Evolutionary conservation across 306 rosid species (phyloP).

Genomic region (Canavalia ensiformis): DNA sequence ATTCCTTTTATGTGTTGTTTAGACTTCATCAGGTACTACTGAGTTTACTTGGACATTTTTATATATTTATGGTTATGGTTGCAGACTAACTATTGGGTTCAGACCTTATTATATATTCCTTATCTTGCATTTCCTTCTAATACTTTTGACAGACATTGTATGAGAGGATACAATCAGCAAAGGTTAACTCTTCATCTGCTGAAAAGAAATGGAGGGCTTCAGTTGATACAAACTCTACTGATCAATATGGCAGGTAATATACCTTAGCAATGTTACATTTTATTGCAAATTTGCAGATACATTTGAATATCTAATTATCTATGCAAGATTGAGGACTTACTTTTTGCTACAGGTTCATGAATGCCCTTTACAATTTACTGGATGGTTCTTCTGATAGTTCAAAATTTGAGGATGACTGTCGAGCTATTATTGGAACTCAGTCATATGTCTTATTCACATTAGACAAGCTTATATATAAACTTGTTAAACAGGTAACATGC

Average conservation of each 20-base stretch:
- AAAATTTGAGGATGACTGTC: slow-evolving; percentile 98
- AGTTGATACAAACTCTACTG: slow-evolving; percentile 70
- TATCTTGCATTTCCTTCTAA: slow-evolving; percentile 39
- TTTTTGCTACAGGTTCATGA: slow-evolving; percentile 79
- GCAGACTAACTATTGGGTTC: slow-evolving; percentile 23
- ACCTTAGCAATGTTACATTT: slow-evolving; percentile 33
- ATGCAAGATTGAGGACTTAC: slow-evolving; percentile 38
- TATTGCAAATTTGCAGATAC: slow-evolving; percentile 35
- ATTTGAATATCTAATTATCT: slow-evolving; percentile 16
- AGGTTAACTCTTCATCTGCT: slow-evolving; percentile 87
- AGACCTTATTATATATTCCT: slow-evolving; percentile 12
- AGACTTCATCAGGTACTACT: slow-evolving; percentile 93
- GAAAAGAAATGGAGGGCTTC: slow-evolving; percentile 94
- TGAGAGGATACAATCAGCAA: slow-evolving; percentile 93
- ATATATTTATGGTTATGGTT: slow-evolving; percentile 12
- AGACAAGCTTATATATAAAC: slow-evolving; percentile 95
- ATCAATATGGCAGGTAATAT: slow-evolving; percentile 83
- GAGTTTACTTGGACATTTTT: slow-evolving; percentile 34
- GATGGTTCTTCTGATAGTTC: slow-evolving; percentile 97
- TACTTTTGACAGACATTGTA: slow-evolving; percentile 75
- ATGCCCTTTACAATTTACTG: slow-evolving; percentile 90
- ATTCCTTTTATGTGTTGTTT: slow-evolving; percentile 91
- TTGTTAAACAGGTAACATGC: slow-evolving; percentile 87
- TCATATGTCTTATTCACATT: slow-evolving; percentile 93
- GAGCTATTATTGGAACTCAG: slow-evolving; percentile 96